Percentiles rank a stretch among this genome's conserved stretches.
These are phyloP conservation scores for Stenocarpella maydis DNA, from an alignment of 2,329 filamentous ascomycete species.

Conservation along the genomic window DNA sequence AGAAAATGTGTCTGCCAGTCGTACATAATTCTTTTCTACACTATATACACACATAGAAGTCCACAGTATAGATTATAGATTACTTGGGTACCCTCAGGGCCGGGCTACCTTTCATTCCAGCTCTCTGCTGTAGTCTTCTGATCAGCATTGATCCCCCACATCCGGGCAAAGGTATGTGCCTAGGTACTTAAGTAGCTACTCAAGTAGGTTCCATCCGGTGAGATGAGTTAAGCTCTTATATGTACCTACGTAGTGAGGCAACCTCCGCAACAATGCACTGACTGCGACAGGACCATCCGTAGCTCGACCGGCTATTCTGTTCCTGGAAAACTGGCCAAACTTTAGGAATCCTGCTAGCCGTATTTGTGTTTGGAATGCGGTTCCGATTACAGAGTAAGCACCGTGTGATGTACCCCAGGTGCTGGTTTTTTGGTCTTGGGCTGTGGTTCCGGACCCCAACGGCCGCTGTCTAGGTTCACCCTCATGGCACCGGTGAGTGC, in stretches of 20 bases:
- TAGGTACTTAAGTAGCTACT: no score
- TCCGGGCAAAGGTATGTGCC: no score
- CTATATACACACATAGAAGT: no score
- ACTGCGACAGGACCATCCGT: background rate
- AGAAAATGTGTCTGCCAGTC: background rate
- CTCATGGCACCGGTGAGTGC: background rate
- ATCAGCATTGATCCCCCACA: no score
- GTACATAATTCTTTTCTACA: background rate
- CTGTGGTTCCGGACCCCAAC: background rate
- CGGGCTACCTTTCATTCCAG: background rate
- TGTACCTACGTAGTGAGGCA: no score
- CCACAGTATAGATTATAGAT: no score
- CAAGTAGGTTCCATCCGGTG: background rate
- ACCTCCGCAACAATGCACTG: background rate
- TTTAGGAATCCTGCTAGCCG: background rate
- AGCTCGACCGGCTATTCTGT: background rate
- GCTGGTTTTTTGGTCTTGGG: background rate
- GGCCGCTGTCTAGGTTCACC: conserved; percentile 1
- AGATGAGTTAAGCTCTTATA: background rate
- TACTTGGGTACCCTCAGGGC: no score
- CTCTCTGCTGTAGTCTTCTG: no score
- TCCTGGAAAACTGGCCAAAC: background rate
- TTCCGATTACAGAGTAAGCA: no score
- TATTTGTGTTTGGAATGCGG: background rate
- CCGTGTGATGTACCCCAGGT: background rate